Base-by-base conservation (phyloP, 1,139 yeast species). In the Debaryomyces psychrophilus region DNA sequence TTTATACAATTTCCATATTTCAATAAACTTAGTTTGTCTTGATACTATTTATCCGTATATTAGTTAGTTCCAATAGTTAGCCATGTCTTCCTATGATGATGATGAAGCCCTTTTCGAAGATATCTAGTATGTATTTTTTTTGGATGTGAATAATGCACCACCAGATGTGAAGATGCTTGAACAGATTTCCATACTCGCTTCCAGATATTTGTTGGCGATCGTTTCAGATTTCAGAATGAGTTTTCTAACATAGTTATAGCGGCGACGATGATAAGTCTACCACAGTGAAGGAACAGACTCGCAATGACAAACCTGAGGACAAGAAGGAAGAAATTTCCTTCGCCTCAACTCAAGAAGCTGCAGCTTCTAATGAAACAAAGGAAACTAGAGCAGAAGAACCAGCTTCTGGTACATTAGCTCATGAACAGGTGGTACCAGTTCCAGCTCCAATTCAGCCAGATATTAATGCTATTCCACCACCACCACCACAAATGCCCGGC, bases 101-200 rank as follows among this genome's bases (percentile, higher is more conserved):
- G 97, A 90, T 69, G 96, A 89, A 68, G 90, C 87, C 57, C 77
- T 74, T 67, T 87, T 87, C 67, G 89, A 86, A 66, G 93, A 87
- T 66, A 84, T 87, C 67, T 87, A 87, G 63, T 59, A 57, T 45
- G 71, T 64, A 57, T 53, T 44, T 44, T 35, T 37, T 15, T 20
- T n/a, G 31, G 15, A 29, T 26, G 18, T 26, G 42, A 12, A 9
- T 29, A 12, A 23, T 28, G 40, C 31, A 39, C 28, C 25, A 17
- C 11, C 17, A 14, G 20, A 27, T 20, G 37, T 15, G 12, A 26
- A 4, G 7, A n/a, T n/a, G 28, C 28, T 5, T 26, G 22, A 20
- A 20, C 22, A 20, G 22, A n/a, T 26, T 26, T 8, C 28, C 28
- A 26, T 26, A 31, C 18, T 5, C 5, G 22, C 5, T 20, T 20